phyloP scores from a whole-genome alignment of 371 early-diverging fungal genomes.

The Capillidium heterosporum region DNA sequence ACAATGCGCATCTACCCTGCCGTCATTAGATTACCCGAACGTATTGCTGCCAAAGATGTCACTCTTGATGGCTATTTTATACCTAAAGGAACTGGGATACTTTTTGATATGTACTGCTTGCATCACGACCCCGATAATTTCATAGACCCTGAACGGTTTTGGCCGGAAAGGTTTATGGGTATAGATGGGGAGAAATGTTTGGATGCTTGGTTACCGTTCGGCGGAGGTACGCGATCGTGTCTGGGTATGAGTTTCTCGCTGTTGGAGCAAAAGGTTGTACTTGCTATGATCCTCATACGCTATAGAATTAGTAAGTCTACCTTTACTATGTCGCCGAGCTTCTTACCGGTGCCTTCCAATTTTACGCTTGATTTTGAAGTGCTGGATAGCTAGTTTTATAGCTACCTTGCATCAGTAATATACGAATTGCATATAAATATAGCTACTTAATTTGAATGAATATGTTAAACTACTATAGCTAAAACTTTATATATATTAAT shows the following conservation, averaged over 20 bases:
- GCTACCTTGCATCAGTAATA: too few relatives aligned
- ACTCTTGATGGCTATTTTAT: neutral
- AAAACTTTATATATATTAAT: too few relatives aligned
- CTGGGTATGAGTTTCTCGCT: neutral
- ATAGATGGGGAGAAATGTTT: neutral
- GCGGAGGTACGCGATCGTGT: neutral
- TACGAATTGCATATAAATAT: too few relatives aligned
- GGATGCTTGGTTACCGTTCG: neutral
- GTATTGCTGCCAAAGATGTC: neutral
- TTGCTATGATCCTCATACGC: too few relatives aligned
- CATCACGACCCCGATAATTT: conserved; percentile 14
- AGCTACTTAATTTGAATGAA: too few relatives aligned
- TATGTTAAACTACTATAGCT: too few relatives aligned
- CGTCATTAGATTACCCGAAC: neutral
- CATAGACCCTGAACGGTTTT: conserved; percentile 13
- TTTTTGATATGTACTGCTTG: conserved; percentile 9
- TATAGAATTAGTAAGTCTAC: too few relatives aligned
- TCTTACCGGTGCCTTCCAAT: too few relatives aligned
- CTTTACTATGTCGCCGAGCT: too few relatives aligned
- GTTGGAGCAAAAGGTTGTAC: neutral
- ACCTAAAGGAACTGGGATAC: conserved; percentile 11
- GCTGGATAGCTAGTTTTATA: too few relatives aligned
- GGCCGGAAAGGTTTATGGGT: conserved; percentile 13
- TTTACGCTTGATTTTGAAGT: too few relatives aligned
- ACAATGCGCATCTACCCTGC: conserved; percentile 8